A percentile compares a stretch with the other conserved stretches of the same genome.
These are phyloP conservation scores for Suhomyces chickasaworum DNA, from an alignment of 1,139 yeast species.

Conservation along the genomic window DNA sequence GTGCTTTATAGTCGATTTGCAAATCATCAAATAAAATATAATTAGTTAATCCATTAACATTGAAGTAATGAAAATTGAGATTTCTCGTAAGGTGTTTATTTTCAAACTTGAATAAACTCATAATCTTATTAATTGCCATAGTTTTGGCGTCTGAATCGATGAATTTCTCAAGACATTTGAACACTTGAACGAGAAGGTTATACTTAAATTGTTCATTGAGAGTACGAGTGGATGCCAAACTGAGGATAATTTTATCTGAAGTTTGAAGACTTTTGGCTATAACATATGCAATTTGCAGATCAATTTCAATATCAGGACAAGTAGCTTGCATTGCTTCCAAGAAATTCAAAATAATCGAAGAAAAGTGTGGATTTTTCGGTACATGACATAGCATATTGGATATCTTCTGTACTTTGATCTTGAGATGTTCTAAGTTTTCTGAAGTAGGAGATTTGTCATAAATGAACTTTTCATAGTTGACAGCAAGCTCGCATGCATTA, in stretches of 20 bases:
- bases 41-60: constrained; percentile 23
- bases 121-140: constrained; percentile 18
- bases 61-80: constrained; percentile 25
- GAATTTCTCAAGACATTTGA: constrained; percentile 19
- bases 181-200: constrained; percentile 10
- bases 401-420: constrained; percentile 23
- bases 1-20: constrained; percentile 1
- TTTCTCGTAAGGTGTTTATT: constrained; percentile 16
- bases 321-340: constrained; percentile 6
- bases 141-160: constrained; percentile 16
- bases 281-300: constrained; percentile 17
- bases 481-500: constrained; percentile 19
- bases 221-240: constrained; percentile 1
- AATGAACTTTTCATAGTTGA: constrained; percentile 28
- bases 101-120: constrained; percentile 15
- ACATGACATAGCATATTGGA: constrained; percentile 9
- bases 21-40: background rate
- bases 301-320: background rate
- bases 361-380: constrained; percentile 1
- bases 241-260: constrained; percentile 1
- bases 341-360: constrained; percentile 5
- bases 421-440: constrained; percentile 17
- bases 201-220: constrained; percentile 10
- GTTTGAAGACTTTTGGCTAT: constrained; percentile 14
- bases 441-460: constrained; percentile 12